Evolutionary conservation across 768 basidiomycete species (phyloP).

Genomic region (Peribolospora kevripleyi): DNA sequence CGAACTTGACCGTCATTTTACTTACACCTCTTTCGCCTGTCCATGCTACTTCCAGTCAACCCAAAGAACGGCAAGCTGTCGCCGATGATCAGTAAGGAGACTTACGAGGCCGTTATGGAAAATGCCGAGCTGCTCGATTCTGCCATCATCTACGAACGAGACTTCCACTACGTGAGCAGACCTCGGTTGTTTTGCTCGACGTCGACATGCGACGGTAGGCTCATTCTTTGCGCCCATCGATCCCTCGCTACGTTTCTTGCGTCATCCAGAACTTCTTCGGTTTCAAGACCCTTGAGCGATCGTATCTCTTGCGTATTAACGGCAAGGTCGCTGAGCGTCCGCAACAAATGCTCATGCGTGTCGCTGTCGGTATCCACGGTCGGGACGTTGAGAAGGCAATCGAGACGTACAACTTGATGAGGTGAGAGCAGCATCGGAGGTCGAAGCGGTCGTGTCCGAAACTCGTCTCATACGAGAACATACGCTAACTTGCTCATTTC

Average conservation of each 20-base stretch:
- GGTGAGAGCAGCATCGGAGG: background rate
- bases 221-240: background rate
- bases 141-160: constrained; percentile 90
- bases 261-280: constrained; percentile 36
- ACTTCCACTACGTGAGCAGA: constrained; percentile 70
- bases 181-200: background rate
- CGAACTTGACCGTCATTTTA: background rate
- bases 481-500: constrained; percentile 43
- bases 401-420: constrained; percentile 34
- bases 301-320: constrained; percentile 81
- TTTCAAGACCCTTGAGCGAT: constrained; percentile 98
- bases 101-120: constrained; percentile 52
- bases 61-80: constrained; percentile 74
- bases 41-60: constrained; percentile 35
- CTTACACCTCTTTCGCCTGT: background rate
- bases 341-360: constrained; percentile 99
- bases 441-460: background rate
- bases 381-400: constrained; percentile 62
- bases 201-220: too few relatives aligned
- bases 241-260: background rate
- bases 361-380: constrained; percentile 91
- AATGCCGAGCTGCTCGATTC: constrained; percentile 68
- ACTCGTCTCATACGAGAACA: constrained; percentile 15
- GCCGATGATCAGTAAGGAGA: constrained; percentile 75
- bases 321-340: constrained; percentile 90